Evolutionary conservation across 192 early-diverging fungal species (phyloP).

Genomic region (Podochytrium sp.): DNA sequence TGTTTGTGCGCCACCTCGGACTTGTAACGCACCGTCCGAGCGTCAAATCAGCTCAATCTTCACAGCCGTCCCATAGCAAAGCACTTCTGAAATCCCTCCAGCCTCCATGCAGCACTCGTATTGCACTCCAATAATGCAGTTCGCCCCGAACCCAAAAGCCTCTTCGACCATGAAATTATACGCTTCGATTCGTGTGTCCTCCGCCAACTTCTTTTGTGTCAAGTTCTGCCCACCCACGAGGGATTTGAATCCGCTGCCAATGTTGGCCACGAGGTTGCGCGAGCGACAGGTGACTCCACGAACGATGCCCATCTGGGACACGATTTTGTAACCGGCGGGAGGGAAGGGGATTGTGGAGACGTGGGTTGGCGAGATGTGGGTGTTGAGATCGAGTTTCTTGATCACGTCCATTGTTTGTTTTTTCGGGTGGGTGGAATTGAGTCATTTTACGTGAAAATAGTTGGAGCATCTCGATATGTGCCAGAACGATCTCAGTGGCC

Average conservation of each 20-base stretch:
- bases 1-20: neutral
- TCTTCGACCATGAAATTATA: neutral
- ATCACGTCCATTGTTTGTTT: no score
- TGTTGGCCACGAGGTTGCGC: neutral
- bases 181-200: neutral
- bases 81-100: neutral
- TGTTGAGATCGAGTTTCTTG: no score
- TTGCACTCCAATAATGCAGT: neutral
- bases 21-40: neutral
- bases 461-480: no score
- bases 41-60: neutral
- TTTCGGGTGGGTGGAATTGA: no score
- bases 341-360: conserved; percentile 5
- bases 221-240: neutral
- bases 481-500: no score
- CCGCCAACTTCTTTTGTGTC: neutral
- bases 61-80: neutral
- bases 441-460: no score
- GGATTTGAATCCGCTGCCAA: neutral
- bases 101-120: neutral
- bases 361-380: no score
- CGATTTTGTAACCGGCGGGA: neutral
- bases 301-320: neutral
- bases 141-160: neutral
- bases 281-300: neutral